phyloP scores from a whole-genome alignment of 2,329 filamentous ascomycete genomes.

The Pseudonectria foliicola region DNA sequence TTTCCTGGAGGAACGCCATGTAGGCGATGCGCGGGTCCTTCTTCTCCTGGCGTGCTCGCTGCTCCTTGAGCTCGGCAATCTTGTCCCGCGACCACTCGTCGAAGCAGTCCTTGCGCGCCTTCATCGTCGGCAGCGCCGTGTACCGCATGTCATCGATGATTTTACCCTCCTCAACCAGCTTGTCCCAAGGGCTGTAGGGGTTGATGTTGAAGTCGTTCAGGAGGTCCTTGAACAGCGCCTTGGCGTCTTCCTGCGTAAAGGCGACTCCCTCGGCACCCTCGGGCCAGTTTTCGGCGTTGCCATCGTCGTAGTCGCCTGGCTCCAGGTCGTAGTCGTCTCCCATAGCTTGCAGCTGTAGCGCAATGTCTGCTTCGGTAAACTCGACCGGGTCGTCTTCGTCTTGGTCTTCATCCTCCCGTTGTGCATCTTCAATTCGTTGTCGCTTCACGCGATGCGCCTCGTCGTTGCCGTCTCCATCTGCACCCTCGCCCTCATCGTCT shows the following conservation, averaged over 20 bases:
- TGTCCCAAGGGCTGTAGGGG: conserved; percentile 89
- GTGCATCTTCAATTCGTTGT: conserved; percentile 47
- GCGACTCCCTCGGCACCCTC: conserved; percentile 65
- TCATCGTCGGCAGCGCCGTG: conserved; percentile 74
- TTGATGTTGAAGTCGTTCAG: conserved; percentile 76
- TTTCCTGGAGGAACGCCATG: conserved; percentile 69
- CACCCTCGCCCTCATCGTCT: conserved; percentile 38
- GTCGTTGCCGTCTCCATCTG: conserved; percentile 31
- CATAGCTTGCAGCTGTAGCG: conserved; percentile 85
- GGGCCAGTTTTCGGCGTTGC: conserved; percentile 53
- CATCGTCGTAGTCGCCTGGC: conserved; percentile 67
- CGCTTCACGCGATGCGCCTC: conserved; percentile 52
- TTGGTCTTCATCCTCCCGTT: conserved; percentile 32
- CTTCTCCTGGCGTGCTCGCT: conserved; percentile 68
- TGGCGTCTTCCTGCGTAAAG: conserved; percentile 68
- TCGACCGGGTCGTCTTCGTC: conserved; percentile 55
- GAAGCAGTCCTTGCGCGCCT: conserved; percentile 73
- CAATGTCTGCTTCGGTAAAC: conserved; percentile 91
- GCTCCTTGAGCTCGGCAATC: conserved; percentile 65
- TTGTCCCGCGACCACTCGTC: conserved; percentile 75
- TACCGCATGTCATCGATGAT: conserved; percentile 84
- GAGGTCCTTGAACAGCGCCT: conserved; percentile 74
- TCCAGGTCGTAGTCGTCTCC: conserved; percentile 76
- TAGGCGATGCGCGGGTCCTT: conserved; percentile 79
- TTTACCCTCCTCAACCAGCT: conserved; percentile 71